These are phyloP conservation scores for Ceratonia siliqua DNA, from an alignment of 306 rosid species.

Conservation along the genomic window DNA sequence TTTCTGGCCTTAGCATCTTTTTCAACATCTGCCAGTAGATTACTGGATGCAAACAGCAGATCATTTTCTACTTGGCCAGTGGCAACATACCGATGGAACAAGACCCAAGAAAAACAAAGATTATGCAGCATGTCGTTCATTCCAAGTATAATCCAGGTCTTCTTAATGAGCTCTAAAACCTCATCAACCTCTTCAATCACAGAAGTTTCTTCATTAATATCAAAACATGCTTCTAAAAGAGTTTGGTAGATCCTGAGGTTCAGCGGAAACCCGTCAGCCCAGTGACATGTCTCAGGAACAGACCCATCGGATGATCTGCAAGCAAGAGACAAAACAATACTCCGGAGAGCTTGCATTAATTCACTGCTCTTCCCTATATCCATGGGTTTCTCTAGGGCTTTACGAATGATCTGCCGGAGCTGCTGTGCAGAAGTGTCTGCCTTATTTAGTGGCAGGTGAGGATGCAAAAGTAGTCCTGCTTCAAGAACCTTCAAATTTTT, in stretches of 20 bases:
- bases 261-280: constrained; percentile 97
- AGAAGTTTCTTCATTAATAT: constrained; percentile 60
- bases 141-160: constrained; percentile 89
- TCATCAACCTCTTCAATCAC: constrained; percentile 95
- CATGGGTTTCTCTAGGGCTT: constrained; percentile 68
- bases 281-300: constrained; percentile 65
- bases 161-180: constrained; percentile 86
- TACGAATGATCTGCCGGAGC: constrained; percentile 57
- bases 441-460: constrained; percentile 67
- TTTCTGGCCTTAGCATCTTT: constrained; percentile 51
- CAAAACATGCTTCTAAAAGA: constrained; percentile 89
- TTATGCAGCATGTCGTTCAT: constrained; percentile 80
- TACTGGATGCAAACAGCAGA: constrained; percentile 80
- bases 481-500: constrained; percentile 83
- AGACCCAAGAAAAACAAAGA: constrained; percentile 84
- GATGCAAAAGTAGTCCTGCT: constrained; percentile 74
- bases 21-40: constrained; percentile 72
- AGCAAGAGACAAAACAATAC: constrained; percentile 70
- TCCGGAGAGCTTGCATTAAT: constrained; percentile 61
- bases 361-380: constrained; percentile 62
- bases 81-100: constrained; percentile 70
- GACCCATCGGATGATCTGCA: constrained; percentile 76
- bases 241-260: constrained; percentile 88
- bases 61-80: constrained; percentile 80
- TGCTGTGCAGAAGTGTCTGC: constrained; percentile 56